Evolutionary conservation across 2,329 filamentous ascomycete genomes (phyloP), one percentile per base, ranked within the genome.

Genomic region (Pyrenochaeta sp.): DNA sequence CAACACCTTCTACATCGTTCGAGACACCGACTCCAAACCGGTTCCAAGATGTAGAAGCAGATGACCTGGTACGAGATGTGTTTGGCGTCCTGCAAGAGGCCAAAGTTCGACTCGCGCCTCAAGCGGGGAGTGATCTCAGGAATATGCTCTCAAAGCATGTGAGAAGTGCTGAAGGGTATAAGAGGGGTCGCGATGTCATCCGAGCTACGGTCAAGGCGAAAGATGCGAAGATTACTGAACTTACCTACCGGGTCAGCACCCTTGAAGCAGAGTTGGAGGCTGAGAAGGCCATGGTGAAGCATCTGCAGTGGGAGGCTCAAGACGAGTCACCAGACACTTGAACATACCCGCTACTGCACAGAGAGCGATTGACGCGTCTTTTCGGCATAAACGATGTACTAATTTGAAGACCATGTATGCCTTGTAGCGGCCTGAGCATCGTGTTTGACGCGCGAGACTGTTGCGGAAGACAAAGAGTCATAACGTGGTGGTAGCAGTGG

Each of bases 141-240:
- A 54, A 42, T 7, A 46, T 77, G 0, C 58, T 76, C 1, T 63
- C 54, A 6, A 84, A 78, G 44, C 83, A 91, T 62, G 84, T 86
- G 15, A 77, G 88, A 50, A 83, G 82, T 50, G 82, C 83, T 0
- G 85, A 84, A 66, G 91, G 90, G 0, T 81, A 91, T 22, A 81
- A 82, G 39, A 84, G 84, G 60, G 89, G 90, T 0, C 81, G 90
- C 2, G 90, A 94, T 58, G 84, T 89, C 6, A 83, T 85, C 3
- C 79, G 91, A n/a, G 74, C 85, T 8, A 85, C 84, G 3, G 70
- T 91, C 34, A 88, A 86, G 69, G 81, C 83, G 4, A 88, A 88
- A 62, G 89, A 94, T 80, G 77, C 86, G 72, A 79, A 88, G 78
- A 80, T 90, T 73, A 77, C 83, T 75, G 81, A 91, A 75, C 78